phyloP scores from a whole-genome alignment of 2,329 filamentous ascomycete genomes.

The Tolypocladium paradoxum region DNA sequence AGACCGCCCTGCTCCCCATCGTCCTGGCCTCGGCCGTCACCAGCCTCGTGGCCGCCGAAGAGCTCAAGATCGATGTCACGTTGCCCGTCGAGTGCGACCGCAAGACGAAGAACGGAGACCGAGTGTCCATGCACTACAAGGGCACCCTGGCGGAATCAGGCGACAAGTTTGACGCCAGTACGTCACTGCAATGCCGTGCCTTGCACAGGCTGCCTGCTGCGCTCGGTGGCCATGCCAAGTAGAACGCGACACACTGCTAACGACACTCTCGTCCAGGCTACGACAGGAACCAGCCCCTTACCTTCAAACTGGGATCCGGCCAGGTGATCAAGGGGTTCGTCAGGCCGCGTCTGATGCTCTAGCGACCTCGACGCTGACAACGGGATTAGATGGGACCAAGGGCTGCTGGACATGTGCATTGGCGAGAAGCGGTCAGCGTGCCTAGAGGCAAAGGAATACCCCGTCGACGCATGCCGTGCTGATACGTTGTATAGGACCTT shows the following conservation, averaged over 20 bases:
- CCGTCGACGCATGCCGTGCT: background rate
- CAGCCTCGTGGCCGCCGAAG: slow-evolving; percentile 40
- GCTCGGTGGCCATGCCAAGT: background rate
- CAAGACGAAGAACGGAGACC: slow-evolving; percentile 67
- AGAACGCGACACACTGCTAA: background rate
- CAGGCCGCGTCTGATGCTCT: background rate
- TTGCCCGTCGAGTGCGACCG: slow-evolving; percentile 66
- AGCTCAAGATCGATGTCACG: slow-evolving; percentile 70
- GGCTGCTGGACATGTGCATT: slow-evolving; percentile 86
- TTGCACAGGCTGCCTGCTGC: background rate
- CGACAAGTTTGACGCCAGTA: slow-evolving; percentile 70
- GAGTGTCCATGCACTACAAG: slow-evolving; percentile 76
- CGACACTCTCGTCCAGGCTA: slow-evolving; percentile 39
- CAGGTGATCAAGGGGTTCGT: slow-evolving; percentile 80
- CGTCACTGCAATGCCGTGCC: slow-evolving; percentile 7
- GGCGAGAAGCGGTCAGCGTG: slow-evolving; percentile 64
- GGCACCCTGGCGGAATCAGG: slow-evolving; percentile 68
- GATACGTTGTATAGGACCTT: slow-evolving; percentile 44
- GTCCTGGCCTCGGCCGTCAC: slow-evolving; percentile 40
- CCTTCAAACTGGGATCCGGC: slow-evolving; percentile 68
- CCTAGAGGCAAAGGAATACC: background rate
- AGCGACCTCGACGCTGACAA: slow-evolving; percentile 6
- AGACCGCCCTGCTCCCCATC: slow-evolving; percentile 35
- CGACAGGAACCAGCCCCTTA: slow-evolving; percentile 64
- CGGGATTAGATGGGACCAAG: slow-evolving; percentile 67